phyloP scores from a whole-genome alignment of 306 rosid species.

The Ammopiptanthus mongolicus region DNA sequence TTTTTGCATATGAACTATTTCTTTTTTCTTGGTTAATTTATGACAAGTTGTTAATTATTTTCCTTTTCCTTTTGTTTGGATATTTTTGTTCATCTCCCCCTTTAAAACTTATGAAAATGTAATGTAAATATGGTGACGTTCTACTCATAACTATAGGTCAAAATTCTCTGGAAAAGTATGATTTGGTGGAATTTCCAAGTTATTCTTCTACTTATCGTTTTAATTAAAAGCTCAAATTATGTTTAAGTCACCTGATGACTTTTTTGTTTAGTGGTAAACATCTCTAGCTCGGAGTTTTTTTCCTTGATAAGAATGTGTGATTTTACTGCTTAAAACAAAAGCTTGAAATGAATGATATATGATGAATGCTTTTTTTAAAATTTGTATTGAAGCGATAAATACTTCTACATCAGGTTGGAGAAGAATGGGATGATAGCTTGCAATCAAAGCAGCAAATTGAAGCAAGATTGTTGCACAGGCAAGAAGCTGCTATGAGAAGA shows the following conservation, averaged over 20 bases:
- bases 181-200: background rate
- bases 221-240: background rate
- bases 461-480: constrained; percentile 44
- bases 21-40: background rate
- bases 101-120: background rate
- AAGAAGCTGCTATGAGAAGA: constrained; percentile 82
- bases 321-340: background rate
- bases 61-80: background rate
- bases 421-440: constrained; percentile 64
- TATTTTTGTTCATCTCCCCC: background rate
- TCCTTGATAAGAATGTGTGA: background rate
- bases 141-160: background rate
- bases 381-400: background rate
- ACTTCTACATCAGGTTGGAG: constrained; percentile 37
- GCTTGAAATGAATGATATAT: background rate
- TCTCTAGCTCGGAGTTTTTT: background rate
- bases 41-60: background rate
- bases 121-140: background rate
- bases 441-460: constrained; percentile 73
- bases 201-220: background rate
- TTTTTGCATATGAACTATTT: background rate
- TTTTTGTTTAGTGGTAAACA: background rate
- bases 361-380: background rate
- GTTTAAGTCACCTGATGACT: background rate
- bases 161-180: background rate